Evolutionary conservation across 768 basidiomycete species (phyloP), one percentile per base, ranked within the genome.

Genomic region (Leccinum pellstonianum): DNA sequence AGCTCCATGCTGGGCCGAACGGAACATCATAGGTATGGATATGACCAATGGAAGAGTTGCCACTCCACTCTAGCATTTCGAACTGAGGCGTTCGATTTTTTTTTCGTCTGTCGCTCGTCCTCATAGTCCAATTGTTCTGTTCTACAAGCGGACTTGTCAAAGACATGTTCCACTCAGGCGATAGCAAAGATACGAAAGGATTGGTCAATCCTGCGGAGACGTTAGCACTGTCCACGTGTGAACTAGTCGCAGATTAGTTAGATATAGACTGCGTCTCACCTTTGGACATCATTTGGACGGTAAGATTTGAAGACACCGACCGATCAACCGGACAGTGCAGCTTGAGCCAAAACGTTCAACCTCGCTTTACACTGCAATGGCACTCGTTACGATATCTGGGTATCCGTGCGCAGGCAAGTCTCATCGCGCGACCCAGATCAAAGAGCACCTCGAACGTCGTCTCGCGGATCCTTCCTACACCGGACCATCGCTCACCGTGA

Each of bases 371-470:
- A 35, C 41, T 27, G 8, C 29, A 49, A 97, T 98, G 96, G 93
- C 96, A n/a, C 81, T 97, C 46, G 79, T 99, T 64, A 96, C 94
- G 2, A 78, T 98, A 43, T 82, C 90, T 29, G 96, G 96, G 15
- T 95, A 82, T 75, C 96, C 96, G 0, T 86, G 81, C 64, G 87
- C 90, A 46, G 95, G 96, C 57, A 99, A 99, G 76, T 82, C 91
- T 1, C 78, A 71, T n/a, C 77, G 94, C 37, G 89, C 88, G 2
- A 60, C 70, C 0, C 84, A 94, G 70, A 79, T 99, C 51, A 77
- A 79, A 55, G 66, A 68, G 5, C 79, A 83, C 65, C 79, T 98
- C 52, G 78, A 87, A 52, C 47, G 55, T 2, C 80, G 82, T 23
- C 72, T 94, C 9, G 65, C 72, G 12, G 77, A 83, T 47, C 70